Evolutionary conservation across 805 yeast genomes (phyloP).

Genomic region (Candida michaelii): DNA sequence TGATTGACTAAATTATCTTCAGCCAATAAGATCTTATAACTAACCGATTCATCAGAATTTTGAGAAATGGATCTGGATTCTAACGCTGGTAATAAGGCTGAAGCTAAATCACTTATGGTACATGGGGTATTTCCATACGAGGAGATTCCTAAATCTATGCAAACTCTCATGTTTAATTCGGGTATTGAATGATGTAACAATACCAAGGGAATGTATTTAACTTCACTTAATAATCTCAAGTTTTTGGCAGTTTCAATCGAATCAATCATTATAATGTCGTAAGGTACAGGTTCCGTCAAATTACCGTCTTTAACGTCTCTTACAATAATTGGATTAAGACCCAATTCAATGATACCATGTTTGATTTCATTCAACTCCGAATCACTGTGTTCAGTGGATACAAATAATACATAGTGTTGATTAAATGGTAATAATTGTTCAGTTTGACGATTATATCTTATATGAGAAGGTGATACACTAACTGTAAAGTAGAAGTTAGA

Average conservation of each 20-base stretch:
- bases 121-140: slow-evolving; percentile 90
- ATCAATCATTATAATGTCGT: slow-evolving; percentile 82
- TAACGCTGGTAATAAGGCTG: slow-evolving; percentile 79
- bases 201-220: slow-evolving; percentile 83
- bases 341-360: slow-evolving; percentile 50
- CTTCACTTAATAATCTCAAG: slow-evolving; percentile 68
- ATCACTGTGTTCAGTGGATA: slow-evolving; percentile 61
- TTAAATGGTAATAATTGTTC: slow-evolving; percentile 73
- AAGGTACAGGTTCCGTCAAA: slow-evolving; percentile 56
- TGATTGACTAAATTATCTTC: slow-evolving; percentile 89
- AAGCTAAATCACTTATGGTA: slow-evolving; percentile 75
- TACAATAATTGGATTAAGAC: slow-evolving; percentile 63
- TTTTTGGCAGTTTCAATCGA: slow-evolving; percentile 71
- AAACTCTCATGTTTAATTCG: slow-evolving; percentile 73
- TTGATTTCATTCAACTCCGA: slow-evolving; percentile 52
- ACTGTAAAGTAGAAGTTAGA: slow-evolving; percentile 82
- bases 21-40: slow-evolving; percentile 74
- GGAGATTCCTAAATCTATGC: slow-evolving; percentile 83
- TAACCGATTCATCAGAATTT: slow-evolving; percentile 73
- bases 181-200: slow-evolving; percentile 74
- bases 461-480: slow-evolving; percentile 69
- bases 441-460: slow-evolving; percentile 59
- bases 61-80: slow-evolving; percentile 81
- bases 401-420: slow-evolving; percentile 66
- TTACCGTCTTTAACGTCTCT: slow-evolving; percentile 57